These are phyloP conservation scores for Phaeotremella fagi DNA, from an alignment of 768 basidiomycete species.

Conservation along the genomic window DNA sequence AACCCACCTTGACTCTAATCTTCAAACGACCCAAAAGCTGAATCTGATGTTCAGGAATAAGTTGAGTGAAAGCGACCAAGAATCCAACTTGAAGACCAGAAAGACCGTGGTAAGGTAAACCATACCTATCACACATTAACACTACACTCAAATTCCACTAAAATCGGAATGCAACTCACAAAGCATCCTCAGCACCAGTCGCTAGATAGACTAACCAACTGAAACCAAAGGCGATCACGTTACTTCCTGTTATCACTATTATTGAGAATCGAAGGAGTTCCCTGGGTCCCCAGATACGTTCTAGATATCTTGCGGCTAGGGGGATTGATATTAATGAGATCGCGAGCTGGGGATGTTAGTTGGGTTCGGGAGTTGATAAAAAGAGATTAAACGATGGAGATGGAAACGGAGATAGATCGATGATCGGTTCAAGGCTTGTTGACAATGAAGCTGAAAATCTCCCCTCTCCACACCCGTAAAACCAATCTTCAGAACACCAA, in stretches of 20 bases:
- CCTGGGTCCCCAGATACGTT: conserved; percentile 85
- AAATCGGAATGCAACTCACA: conserved; percentile 41
- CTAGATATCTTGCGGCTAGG: conserved; percentile 79
- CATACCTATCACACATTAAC: conserved; percentile 57
- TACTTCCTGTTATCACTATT: conserved; percentile 71
- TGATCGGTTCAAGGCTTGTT: too few relatives aligned
- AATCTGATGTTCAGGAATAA: conserved; percentile 97
- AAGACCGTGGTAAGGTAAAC: conserved; percentile 84
- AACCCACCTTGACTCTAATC: conserved; percentile 77
- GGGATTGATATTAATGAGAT: conserved; percentile 72
- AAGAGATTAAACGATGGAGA: too few relatives aligned
- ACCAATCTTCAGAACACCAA: background rate
- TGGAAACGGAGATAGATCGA: too few relatives aligned
- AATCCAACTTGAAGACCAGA: conserved; percentile 83
- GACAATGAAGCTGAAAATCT: too few relatives aligned
- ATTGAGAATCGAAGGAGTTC: conserved; percentile 82
- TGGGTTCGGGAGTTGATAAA: too few relatives aligned
- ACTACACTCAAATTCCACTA: conserved; percentile 55
- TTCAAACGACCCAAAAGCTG: conserved; percentile 66
- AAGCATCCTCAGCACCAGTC: conserved; percentile 60
- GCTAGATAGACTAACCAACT: conserved; percentile 73
- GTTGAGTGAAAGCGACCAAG: conserved; percentile 92
- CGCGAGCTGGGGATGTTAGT: conserved; percentile 57
- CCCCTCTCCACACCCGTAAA: too few relatives aligned
- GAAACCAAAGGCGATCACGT: conserved; percentile 80